A percentile compares a stretch with the other conserved stretches of the same genome.
phyloP scores from a whole-genome alignment of 176 grass and related monocot species.

The Carex kokanica region DNA sequence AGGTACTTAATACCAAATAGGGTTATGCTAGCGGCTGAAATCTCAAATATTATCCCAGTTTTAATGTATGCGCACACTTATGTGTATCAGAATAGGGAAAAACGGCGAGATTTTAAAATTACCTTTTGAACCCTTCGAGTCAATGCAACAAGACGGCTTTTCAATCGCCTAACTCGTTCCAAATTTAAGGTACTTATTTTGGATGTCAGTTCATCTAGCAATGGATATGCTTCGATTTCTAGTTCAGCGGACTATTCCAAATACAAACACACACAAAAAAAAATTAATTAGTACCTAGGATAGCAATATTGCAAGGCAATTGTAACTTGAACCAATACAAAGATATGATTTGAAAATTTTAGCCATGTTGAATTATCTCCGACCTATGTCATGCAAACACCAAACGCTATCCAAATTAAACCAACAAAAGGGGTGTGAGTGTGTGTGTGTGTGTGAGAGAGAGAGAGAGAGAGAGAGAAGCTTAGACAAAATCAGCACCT shows the following conservation, averaged over 20 bases:
- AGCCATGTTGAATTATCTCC: neutral
- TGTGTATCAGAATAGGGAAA: neutral
- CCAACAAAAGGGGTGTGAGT: neutral
- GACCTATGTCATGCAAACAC: neutral
- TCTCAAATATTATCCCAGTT: neutral
- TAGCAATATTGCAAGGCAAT: neutral
- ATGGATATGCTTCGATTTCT: constrained; percentile 84
- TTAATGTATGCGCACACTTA: neutral
- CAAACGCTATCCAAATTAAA: neutral
- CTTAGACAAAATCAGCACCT: neutral
- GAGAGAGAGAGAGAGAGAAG: neutral
- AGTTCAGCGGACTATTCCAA: constrained; percentile 70
- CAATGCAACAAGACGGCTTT: constrained; percentile 85
- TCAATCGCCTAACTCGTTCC: constrained; percentile 69
- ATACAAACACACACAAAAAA: neutral
- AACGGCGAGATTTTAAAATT: constrained; percentile 17
- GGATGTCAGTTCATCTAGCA: constrained; percentile 75
- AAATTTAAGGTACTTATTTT: constrained; percentile 84
- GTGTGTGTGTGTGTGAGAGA: no score
- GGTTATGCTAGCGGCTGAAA: neutral
- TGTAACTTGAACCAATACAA: neutral
- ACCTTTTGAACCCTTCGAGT: constrained; percentile 97
- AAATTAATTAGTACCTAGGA: neutral
- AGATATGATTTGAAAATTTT: constrained; percentile 3
- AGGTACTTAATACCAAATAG: neutral